phyloP scores from a whole-genome alignment of 106 monocot genomes.

The Posidonia australis region DNA sequence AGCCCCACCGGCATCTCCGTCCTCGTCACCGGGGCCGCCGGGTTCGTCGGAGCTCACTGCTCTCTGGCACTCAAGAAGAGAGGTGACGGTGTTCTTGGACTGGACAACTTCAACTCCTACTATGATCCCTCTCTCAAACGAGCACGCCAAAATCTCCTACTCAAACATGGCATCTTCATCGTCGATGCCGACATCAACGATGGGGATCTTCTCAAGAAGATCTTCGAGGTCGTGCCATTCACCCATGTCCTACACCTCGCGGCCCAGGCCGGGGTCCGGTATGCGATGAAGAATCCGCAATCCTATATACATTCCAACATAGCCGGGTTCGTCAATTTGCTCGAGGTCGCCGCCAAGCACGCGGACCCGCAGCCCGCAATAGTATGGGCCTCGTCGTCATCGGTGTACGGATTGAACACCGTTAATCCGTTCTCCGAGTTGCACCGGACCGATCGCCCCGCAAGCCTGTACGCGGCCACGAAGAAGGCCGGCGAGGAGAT shows the following conservation, averaged over 20 bases:
- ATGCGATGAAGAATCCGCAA: conserved; percentile 9
- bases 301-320: conserved; percentile 9
- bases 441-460: conserved; percentile 11
- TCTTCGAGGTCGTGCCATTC: conserved; percentile 9
- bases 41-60: conserved; percentile 15
- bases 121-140: conserved; percentile 15
- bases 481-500: conserved; percentile 14
- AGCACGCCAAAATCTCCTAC: conserved; percentile 16
- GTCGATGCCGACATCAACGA: conserved; percentile 23
- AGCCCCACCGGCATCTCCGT: conserved; percentile 10
- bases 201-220: conserved; percentile 2
- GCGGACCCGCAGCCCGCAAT: conserved; percentile 13
- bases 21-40: conserved; percentile 22
- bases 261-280: conserved; percentile 11
- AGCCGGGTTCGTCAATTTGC: conserved; percentile 9
- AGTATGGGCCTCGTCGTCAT: conserved; percentile 11
- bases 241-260: conserved; percentile 11
- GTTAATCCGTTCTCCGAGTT: conserved; percentile 7
- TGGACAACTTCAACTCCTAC: conserved; percentile 12
- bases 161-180: conserved; percentile 6
- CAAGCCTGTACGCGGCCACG: conserved; percentile 15
- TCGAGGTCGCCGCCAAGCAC: conserved; percentile 8
- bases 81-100: conserved; percentile 9
- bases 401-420: conserved; percentile 5
- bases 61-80: conserved; percentile 19